These are phyloP conservation scores for Cerioporus squamosus DNA, from an alignment of 1,284 basidiomycete species.

Conservation along the genomic window DNA sequence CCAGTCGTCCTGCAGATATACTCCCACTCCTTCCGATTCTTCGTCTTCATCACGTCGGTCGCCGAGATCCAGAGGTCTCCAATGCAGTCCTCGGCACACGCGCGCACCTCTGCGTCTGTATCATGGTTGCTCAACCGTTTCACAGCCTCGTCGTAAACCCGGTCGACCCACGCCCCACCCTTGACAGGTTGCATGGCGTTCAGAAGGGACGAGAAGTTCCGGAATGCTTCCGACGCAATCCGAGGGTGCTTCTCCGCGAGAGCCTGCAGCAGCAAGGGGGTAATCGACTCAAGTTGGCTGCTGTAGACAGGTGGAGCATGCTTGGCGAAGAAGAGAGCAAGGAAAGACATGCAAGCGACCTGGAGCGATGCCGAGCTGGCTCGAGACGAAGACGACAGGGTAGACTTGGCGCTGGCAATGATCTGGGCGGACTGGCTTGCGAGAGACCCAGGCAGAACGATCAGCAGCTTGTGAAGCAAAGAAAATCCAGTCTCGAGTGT, in stretches of 20 bases:
- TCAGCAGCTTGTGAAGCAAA: conserved; percentile 77
- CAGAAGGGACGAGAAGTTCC: conserved; percentile 73
- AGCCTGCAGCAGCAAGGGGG: conserved; percentile 75
- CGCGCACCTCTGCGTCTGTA: conserved; percentile 91
- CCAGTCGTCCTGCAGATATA: conserved; percentile 81
- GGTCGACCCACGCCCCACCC: conserved; percentile 61
- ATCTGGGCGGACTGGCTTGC: conserved; percentile 71
- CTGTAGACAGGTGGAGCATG: conserved; percentile 75
- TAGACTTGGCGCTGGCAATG: conserved; percentile 62
- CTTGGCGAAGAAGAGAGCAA: conserved; percentile 81
- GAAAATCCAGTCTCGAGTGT: conserved; percentile 87
- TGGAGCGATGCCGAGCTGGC: conserved; percentile 78
- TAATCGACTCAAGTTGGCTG: conserved; percentile 65
- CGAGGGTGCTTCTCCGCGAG: conserved; percentile 77
- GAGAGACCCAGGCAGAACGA: conserved; percentile 84
- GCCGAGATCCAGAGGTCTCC: conserved; percentile 89
- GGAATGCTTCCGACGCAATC: conserved; percentile 84
- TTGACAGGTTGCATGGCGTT: conserved; percentile 67
- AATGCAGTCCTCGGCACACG: conserved; percentile 81
- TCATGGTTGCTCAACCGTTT: conserved; percentile 76
- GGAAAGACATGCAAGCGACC: conserved; percentile 83
- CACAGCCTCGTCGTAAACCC: conserved; percentile 78
- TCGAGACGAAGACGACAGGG: conserved; percentile 65
- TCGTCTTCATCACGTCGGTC: conserved; percentile 67
- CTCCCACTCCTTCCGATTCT: conserved; percentile 77